These are phyloP conservation scores for Harrya chromipes DNA, from an alignment of 768 basidiomycete species.

Conservation along the genomic window DNA sequence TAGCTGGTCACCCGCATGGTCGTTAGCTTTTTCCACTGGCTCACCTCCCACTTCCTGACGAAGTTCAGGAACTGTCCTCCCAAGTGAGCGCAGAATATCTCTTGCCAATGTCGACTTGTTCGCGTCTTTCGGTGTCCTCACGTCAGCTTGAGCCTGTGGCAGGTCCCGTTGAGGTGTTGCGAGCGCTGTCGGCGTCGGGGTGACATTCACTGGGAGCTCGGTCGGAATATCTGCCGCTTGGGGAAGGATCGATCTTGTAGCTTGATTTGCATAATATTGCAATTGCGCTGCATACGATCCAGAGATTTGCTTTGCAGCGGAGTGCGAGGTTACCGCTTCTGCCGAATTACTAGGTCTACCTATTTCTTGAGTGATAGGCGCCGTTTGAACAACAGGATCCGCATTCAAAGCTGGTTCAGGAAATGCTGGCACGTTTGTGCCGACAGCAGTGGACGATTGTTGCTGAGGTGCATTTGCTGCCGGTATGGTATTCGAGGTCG, in stretches of 20 bases:
- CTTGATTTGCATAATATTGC: conserved; percentile 23
- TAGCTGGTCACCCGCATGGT: not conserved
- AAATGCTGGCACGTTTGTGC: not conserved
- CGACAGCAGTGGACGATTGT: not conserved
- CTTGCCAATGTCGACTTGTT: conserved; percentile 51
- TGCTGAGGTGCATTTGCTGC: not conserved
- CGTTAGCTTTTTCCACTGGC: not conserved
- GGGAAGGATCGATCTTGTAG: conserved; percentile 6
- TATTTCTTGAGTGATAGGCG: not conserved
- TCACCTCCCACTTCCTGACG: conserved; percentile 7
- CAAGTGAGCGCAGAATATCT: conserved; percentile 55
- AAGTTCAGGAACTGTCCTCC: conserved; percentile 17
- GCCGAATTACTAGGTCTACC: not conserved
- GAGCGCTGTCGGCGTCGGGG: not conserved
- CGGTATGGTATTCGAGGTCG: not conserved
- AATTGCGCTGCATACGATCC: conserved; percentile 12
- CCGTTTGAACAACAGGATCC: not conserved
- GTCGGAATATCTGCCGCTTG: conserved; percentile 1
- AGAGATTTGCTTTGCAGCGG: not conserved
- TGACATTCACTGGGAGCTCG: not conserved
- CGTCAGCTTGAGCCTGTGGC: not conserved
- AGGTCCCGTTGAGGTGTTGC: conserved; percentile 9
- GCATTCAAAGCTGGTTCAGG: not conserved
- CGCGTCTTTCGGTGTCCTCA: conserved; percentile 38
- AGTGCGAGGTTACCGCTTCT: not conserved